phyloP scores from a whole-genome alignment of 139 green algal species.

The Volvox africanus region DNA sequence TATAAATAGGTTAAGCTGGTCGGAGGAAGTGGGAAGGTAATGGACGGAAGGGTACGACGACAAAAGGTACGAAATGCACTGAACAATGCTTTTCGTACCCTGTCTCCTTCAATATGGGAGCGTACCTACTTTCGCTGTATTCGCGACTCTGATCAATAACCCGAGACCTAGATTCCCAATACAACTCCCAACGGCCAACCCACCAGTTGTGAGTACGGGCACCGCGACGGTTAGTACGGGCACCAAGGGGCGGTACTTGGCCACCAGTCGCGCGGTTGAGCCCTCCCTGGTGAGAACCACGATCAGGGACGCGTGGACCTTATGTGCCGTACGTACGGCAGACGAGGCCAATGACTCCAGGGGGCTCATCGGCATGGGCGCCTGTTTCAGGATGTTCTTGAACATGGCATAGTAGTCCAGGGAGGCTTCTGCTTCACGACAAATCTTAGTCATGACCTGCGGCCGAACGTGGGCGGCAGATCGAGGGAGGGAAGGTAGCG shows the following conservation, averaged over 20 bases:
- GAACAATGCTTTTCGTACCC: no score
- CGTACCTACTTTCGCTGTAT: no score
- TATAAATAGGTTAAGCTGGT: no score
- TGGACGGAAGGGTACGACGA: no score
- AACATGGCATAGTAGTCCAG: conserved; percentile 96
- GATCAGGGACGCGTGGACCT: conserved; percentile 92
- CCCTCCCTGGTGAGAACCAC: conserved; percentile 91
- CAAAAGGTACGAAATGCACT: no score
- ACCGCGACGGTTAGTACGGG: conserved; percentile 94
- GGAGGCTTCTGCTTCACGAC: conserved; percentile 90
- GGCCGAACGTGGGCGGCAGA: no score
- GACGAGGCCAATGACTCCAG: conserved; percentile 96
- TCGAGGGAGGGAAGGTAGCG: no score
- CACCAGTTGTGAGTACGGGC: conserved; percentile 86
- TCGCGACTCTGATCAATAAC: no score
- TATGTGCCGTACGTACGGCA: conserved; percentile 95
- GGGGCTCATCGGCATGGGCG: conserved; percentile 92
- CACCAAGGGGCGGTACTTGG: conserved; percentile 93
- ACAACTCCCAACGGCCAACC: no score
- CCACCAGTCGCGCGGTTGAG: conserved; percentile 91
- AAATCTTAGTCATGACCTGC: conserved; percentile 95
- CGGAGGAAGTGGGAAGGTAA: no score
- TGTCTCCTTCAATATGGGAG: no score
- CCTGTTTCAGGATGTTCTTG: conserved; percentile 86
- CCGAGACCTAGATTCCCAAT: no score